Evolutionary conservation across 2,329 filamentous ascomycete genomes (phyloP), one percentile per base, ranked within the genome.

Genomic region (Aciculosporium take): DNA sequence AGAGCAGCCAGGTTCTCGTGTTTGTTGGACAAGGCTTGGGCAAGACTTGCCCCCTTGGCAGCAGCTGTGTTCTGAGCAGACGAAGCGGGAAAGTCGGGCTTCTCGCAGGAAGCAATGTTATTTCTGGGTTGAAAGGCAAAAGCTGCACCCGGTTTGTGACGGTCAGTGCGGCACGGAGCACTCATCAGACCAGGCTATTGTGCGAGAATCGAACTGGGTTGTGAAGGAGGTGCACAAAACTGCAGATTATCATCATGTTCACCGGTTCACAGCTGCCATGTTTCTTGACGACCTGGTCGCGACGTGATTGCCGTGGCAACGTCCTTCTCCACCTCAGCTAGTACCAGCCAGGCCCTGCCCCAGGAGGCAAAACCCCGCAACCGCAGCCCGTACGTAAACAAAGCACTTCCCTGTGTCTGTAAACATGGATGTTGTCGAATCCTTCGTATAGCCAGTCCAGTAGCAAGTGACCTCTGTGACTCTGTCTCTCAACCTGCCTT

Each of bases 261-360:
- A n/a, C n/a, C n/a, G n/a, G 25, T 45, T 46, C 46, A 48, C 48
- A 38, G 32, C 9, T 33, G 42, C 27, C 33, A 32, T 31, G 43
- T 46, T 43, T 42, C 39, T 31, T 39, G 23, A n/a, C n/a, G n/a
- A n/a, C n/a, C n/a, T n/a, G n/a, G n/a, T n/a, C 8, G 49, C 54
- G 51, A 53, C 51, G 54, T 53, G 49, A 54, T 56, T 56, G 51
- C 51, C 53, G 48, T 48, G 45, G 54, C 53, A 56, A 56, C 54
- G 32, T n/a, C 12, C 25, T 33, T 42, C 8, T 31, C 35, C 30
- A 20, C 21, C 20, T 7, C 10, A 20, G 15, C 1, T 23, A n/a
- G 4, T n/a, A n/a, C 5, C 7, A 1, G 8, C 1, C 17, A 6
- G 17, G n/a, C n/a, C n/a, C n/a, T 28, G 18, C 35, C 34, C 17